Conservation (phyloP, 202 grass and related monocot genomes). For the Setaria italica region DNA sequence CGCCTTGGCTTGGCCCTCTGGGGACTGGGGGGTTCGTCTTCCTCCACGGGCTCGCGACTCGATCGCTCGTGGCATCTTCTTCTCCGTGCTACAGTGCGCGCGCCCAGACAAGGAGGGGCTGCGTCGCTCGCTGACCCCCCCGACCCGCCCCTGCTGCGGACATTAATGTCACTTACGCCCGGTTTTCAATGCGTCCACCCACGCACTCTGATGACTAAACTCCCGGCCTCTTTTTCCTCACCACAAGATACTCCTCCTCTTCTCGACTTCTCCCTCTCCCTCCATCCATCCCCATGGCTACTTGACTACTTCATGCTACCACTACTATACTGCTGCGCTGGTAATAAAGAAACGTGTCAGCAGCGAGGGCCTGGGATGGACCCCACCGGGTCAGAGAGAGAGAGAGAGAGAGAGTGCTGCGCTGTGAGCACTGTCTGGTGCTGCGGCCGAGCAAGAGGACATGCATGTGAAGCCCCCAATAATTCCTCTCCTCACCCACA, state of each 20-base stretch:
- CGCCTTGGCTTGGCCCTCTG: too few species aligned
- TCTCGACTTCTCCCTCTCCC: neutral
- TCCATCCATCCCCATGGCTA: neutral
- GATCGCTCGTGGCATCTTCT: too few species aligned
- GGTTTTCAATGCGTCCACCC: slow-evolving; percentile 54
- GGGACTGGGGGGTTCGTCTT: too few species aligned
- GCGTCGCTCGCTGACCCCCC: slow-evolving; percentile 19
- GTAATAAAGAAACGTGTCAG: slow-evolving; percentile 52
- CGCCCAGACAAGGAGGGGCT: too few species aligned
- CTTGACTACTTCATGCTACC: neutral
- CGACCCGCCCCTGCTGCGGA: neutral
- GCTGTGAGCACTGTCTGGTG: slow-evolving; percentile 44
- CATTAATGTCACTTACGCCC: slow-evolving; percentile 41
- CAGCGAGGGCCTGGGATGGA: neutral
- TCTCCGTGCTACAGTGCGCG: too few species aligned
- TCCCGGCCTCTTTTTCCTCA: slow-evolving; percentile 44
- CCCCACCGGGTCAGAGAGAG: neutral
- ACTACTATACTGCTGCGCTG: neutral
- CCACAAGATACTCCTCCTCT: slow-evolving; percentile 13
- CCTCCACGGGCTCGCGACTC: too few species aligned
- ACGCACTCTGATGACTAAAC: slow-evolving; percentile 42
- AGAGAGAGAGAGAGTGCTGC: neutral
- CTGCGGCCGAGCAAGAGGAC: slow-evolving; percentile 44
- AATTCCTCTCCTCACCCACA: slow-evolving; percentile 63
- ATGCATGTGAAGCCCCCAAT: slow-evolving; percentile 80